phyloP scores from a whole-genome alignment of 495 filamentous ascomycete species.

The Immersiella caudata region DNA sequence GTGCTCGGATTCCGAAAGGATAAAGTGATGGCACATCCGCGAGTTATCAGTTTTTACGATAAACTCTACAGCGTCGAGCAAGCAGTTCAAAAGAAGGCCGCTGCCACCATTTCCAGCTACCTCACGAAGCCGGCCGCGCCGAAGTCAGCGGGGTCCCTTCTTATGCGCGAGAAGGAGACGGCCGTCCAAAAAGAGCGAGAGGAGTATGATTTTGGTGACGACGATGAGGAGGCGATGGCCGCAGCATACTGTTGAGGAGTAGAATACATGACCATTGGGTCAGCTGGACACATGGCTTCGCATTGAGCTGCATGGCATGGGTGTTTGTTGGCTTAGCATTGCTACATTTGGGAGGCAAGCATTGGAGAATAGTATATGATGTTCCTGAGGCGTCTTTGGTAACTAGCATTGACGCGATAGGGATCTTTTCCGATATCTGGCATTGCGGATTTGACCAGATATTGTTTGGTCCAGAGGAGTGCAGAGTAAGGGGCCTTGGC shows the following conservation, averaged over 20 bases:
- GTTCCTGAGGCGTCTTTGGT: not conserved
- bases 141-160: not conserved
- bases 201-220: constrained; percentile 32
- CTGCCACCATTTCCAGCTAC: constrained; percentile 36
- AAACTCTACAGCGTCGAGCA: constrained; percentile 67
- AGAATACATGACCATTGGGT: not conserved
- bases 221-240: constrained; percentile 45
- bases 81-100: constrained; percentile 36
- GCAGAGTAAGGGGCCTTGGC: not conserved
- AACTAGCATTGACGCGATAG: not conserved
- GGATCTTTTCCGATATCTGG: not conserved
- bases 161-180: not conserved
- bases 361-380: not conserved
- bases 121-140: constrained; percentile 24
- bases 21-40: constrained; percentile 94
- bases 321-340: constrained; percentile 14
- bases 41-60: constrained; percentile 81
- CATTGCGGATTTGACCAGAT: not conserved
- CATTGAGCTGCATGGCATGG: constrained; percentile 14
- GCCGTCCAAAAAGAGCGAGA: not conserved
- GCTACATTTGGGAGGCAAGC: not conserved
- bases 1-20: constrained; percentile 84
- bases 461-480: not conserved
- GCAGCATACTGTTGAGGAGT: constrained; percentile 38
- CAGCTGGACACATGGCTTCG: not conserved